A percentile compares a stretch with the other conserved stretches of the same genome.
Conservation (phyloP, 2,329 filamentous ascomycete genomes). For the Colletotrichum scovillei region DNA sequence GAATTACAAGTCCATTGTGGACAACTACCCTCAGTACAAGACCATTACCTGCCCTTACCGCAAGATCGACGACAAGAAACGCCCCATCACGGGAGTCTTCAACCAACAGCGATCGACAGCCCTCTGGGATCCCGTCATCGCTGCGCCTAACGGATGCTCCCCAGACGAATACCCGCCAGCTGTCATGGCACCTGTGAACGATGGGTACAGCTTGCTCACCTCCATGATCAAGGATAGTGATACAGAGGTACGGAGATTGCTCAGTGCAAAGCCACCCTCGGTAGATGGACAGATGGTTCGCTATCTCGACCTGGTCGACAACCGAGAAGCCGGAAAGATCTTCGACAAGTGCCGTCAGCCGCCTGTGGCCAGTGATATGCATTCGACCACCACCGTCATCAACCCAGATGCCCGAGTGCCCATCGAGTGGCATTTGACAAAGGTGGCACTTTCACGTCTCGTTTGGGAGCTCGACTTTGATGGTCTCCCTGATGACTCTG, state of each 20-base stretch:
- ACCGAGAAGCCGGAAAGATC: constrained; percentile 5
- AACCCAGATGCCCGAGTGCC: not conserved
- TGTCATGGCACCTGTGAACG: constrained; percentile 5
- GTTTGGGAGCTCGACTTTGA: constrained; percentile 7
- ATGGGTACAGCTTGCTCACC: not conserved
- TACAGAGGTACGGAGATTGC: not conserved
- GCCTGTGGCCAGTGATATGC: not conserved
- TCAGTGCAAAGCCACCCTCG: not conserved
- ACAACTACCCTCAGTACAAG: constrained; percentile 6
- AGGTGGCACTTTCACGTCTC: not conserved
- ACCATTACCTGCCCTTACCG: constrained; percentile 6
- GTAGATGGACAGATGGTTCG: constrained; percentile 3
- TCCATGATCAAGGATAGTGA: not conserved
- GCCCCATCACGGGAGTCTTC: not conserved
- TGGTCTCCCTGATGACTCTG: not conserved
- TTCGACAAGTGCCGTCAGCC: constrained; percentile 4
- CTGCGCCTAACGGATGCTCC: constrained; percentile 6
- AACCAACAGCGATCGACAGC: not conserved
- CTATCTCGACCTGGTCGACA: not conserved
- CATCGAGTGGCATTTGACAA: constrained; percentile 4
- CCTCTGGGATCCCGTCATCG: constrained; percentile 3
- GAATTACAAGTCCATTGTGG: constrained; percentile 15
- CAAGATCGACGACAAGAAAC: not conserved
- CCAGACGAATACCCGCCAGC: constrained; percentile 9
- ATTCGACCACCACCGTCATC: not conserved